Evolutionary conservation across 129 eudicot species (phyloP), one percentile per base, ranked within the genome.

Genomic region (Centrapalus pauciflorus): DNA sequence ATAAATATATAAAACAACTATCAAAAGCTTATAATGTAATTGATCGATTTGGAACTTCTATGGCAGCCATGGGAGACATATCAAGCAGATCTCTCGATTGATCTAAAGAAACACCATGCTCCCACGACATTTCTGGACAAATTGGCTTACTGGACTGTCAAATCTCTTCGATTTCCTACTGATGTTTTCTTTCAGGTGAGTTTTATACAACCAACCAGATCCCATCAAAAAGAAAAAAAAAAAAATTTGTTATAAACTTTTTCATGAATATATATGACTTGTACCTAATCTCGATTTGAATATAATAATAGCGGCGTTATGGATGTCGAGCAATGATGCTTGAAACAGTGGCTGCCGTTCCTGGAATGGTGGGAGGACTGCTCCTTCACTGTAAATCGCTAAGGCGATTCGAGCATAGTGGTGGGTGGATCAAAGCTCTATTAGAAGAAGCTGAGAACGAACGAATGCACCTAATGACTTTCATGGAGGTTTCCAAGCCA

Each of bases 301-400:
- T 16, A 20, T 62, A 19, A 66, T n/a, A 19, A 66, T n/a, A 93
- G 96, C 84, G 93, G 75, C 77, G 99, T 35, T 93, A 88, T 48
- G 99, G 99, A 0, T 93, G 99, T 69, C 93, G 99, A 35, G 99
- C 99, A 67, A 93, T 93, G 99, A 93, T 93, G 99, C 79, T 93
- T 35, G 99, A 93, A 46, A 93, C 99, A 0, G 99, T 93, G 48
- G 99, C 96, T 46, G 96, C 99, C 0, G 99, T 89, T 9, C 99
- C 99, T 4, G 99, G 99, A 60, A 93, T 93, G 99, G 99, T 93
- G 0, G 99, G 99, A 49, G 99, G 99, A 19, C 70, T 93, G 96
- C 84, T 89, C 14, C 81, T 93, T 17, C 99, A 93, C 81, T 86
- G 96, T 79, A 93, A 93, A 62, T 93, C 99, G 2, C 62, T 93